Base-by-base conservation (phyloP, 2,329 filamentous ascomycete species). In the Emmonsiellopsis sp. region DNA sequence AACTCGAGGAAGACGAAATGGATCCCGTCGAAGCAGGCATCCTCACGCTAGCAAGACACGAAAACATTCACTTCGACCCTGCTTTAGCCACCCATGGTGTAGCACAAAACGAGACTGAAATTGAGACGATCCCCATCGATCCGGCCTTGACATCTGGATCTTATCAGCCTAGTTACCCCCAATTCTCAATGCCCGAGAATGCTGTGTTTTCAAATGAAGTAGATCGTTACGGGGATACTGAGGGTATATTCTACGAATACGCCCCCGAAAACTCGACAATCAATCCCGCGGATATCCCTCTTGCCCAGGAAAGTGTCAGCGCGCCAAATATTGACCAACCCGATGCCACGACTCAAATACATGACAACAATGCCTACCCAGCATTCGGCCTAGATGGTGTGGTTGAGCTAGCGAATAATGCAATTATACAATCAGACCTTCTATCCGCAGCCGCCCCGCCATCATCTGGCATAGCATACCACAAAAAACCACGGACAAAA, bases 1-100 rank as follows among this genome's bases (percentile, higher is more conserved):
- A 27, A 27, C 62, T 76, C 8, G 68, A 75, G 42, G 69, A 76
- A 27, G 70, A 75, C 49, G 65, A 71, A 39, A 68, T 72, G 36
- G 66, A 71, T 37, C 71, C 77, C 13, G 70, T 74, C 33, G 70
- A 56, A 52, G 55, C 39, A 36, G 48, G 46, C 51, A 57, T 42
- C 37, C 54, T 62, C 11, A 51, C 51, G 17, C 52, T 61, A 9
- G 62, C 61, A 10, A 46, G 60, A 49, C 60, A 61, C 17, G 60
- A 62, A 54, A 39, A 51, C 32, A 48, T 43, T 37, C 46, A 33
- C 7, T 31, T 48, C 2, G 40, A 45, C 36, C 42, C 33, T 14
- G 17, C 44, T 56, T 32, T 52, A 31, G 33, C 39, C 17, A 37
- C 59, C n/a, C 42, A 53, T 34, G 56, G 51, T 13, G 53, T 50